Conservation (phyloP, 169 alveolate species). For the Perkinsus olseni region DNA sequence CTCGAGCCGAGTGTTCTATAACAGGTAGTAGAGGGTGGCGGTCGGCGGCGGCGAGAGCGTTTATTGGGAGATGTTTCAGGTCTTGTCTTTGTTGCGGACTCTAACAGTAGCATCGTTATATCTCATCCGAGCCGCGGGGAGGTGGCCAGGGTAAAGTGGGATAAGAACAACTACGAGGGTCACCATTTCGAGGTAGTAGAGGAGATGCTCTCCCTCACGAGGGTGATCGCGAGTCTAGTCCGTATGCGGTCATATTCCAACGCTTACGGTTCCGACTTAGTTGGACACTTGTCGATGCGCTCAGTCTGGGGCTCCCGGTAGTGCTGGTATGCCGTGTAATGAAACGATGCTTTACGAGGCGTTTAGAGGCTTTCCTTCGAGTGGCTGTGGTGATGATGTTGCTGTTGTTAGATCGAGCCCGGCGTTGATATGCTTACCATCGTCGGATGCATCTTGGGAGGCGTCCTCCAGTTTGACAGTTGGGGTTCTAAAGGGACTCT, state of each 20-base stretch:
- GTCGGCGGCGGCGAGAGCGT: not conserved
- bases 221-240: no score
- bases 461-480: not conserved
- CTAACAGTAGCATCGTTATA: not conserved
- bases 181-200: not conserved
- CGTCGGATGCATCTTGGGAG: not conserved
- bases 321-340: no score
- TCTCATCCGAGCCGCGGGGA: not conserved
- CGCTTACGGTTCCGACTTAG: no score
- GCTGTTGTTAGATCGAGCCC: not conserved
- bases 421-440: not conserved
- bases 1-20: not conserved
- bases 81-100: not conserved
- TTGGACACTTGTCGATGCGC: no score
- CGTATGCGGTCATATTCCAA: no score
- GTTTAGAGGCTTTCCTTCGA: no score
- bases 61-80: not conserved
- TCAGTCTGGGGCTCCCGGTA: no score
- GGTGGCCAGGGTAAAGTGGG: not conserved
- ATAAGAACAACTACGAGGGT: not conserved
- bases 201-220: not conserved
- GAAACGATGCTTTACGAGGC: no score
- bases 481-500: not conserved
- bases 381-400: not conserved
- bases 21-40: not conserved